Evolutionary conservation across 1,284 basidiomycete genomes (phyloP), one percentile per base, ranked within the genome.

Genomic region (Flammula alnicola): DNA sequence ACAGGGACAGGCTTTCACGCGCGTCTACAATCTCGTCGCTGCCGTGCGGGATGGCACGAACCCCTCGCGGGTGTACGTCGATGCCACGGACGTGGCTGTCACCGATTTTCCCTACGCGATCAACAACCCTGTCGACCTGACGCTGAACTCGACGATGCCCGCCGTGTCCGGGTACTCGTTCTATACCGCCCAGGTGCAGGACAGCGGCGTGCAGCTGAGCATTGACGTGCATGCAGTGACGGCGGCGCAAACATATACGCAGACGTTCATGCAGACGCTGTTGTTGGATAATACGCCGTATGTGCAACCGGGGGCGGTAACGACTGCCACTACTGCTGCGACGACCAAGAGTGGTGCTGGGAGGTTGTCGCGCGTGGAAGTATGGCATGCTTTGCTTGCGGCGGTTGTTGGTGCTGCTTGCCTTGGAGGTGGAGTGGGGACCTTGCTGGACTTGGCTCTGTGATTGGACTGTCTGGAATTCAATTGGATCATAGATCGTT

Each of bases 21-120:
- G 49, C 17, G 45, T 55, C 31, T 72, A 67, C 43, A 60, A 56
- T 25, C 55, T 76, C 43, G 66, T 71, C 37, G 69, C 67, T 29
- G 74, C 68, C 10, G 72, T 75, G n/a, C 70, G 70, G 17, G 61
- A 66, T 37, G 65, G 64, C 17, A 60, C 54, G 33, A 63, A 64
- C 32, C 68, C 73, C 4, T 69, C 70, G 5, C 65, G 68, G 23
- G 71, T 76, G 7, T 74, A 72, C 52, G 62, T 70, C 48, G 61
- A 71, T 37, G 70, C 60, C 19, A 62, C 59, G 19, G 71, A 73
- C 40, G 53, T 64, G 7, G 66, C 72, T n/a, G 63, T 68, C 25
- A 54, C 48, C 25, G 59, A 60, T 38, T 73, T 69, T 56, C 57
- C 63, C 7, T 59, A 61, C n/a, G 57, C 68, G 16, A 47, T 72